Conservation (phyloP, 305 asterid species). For the Fraxinus greggii region DNA sequence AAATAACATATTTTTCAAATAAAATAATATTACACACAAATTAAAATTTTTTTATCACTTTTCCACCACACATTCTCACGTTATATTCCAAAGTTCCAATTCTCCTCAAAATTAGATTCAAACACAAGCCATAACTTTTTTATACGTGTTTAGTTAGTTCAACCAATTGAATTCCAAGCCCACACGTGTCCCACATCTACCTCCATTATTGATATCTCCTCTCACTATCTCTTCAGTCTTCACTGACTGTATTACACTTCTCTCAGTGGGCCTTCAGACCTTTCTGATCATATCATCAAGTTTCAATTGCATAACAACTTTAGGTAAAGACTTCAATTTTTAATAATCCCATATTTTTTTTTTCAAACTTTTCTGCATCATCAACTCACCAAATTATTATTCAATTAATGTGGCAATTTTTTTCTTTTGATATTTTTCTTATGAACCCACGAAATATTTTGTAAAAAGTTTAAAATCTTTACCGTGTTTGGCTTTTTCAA, state of each 20-base stretch:
- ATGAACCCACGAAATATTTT: slow-evolving; percentile 8
- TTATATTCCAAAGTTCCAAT: too few relatives aligned
- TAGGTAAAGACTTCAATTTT: slow-evolving; percentile 26
- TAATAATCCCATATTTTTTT: slow-evolving; percentile 4
- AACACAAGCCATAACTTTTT: too few relatives aligned
- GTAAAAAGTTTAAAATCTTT: background rate
- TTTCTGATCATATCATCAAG: slow-evolving; percentile 19
- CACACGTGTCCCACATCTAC: slow-evolving; percentile 44
- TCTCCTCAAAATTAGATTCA: too few relatives aligned
- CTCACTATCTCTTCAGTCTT: slow-evolving; percentile 17
- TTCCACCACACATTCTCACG: too few relatives aligned
- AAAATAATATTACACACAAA: too few relatives aligned
- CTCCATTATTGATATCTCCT: slow-evolving; percentile 43
- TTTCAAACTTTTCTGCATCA: background rate
- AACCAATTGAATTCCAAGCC: slow-evolving; percentile 28
- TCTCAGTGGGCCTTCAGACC: slow-evolving; percentile 46
- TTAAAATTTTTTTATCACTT: too few relatives aligned
- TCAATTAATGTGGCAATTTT: background rate
- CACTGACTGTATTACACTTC: slow-evolving; percentile 34
- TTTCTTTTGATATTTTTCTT: background rate
- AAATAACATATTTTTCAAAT: too few relatives aligned
- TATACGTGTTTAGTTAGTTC: too few relatives aligned
- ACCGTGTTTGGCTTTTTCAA: slow-evolving; percentile 24
- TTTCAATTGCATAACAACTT: slow-evolving; percentile 17
- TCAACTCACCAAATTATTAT: background rate